These are phyloP conservation scores for Plasmodium fragile DNA, from an alignment of 169 alveolate genomes.

Conservation along the genomic window DNA sequence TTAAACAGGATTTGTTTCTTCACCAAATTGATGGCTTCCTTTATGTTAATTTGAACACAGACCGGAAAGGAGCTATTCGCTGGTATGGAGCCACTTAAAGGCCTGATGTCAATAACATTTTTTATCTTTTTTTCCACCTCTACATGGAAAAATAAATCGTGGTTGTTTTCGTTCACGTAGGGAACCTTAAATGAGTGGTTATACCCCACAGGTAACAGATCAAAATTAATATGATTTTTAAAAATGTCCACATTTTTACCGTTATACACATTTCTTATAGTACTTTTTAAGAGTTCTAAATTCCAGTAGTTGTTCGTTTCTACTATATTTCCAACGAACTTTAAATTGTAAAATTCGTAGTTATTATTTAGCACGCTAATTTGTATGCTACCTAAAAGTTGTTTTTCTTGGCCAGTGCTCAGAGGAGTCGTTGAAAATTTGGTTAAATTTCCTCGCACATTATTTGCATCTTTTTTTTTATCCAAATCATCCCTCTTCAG, in stretches of 20 bases:
- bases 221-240: conserved; percentile 70
- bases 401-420: background rate
- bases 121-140: conserved; percentile 69
- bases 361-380: conserved; percentile 52
- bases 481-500: background rate
- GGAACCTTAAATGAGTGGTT: conserved; percentile 29
- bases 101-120: conserved; percentile 17
- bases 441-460: background rate
- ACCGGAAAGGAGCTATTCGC: conserved; percentile 41
- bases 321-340: conserved; percentile 61
- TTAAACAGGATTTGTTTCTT: conserved; percentile 35
- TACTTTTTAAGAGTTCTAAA: conserved; percentile 33
- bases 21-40: conserved; percentile 36
- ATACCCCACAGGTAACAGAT: conserved; percentile 59
- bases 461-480: background rate
- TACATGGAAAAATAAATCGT: conserved; percentile 44
- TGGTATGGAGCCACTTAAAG: conserved; percentile 38
- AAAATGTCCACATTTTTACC: conserved; percentile 30
- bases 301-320: conserved; percentile 69
- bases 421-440: background rate
- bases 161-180: conserved; percentile 46
- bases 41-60: conserved; percentile 27
- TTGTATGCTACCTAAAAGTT: conserved; percentile 38
- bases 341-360: conserved; percentile 65
- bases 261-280: conserved; percentile 31